Conservation (phyloP, 441 rosid species). For the Syzygium syzygioides region DNA sequence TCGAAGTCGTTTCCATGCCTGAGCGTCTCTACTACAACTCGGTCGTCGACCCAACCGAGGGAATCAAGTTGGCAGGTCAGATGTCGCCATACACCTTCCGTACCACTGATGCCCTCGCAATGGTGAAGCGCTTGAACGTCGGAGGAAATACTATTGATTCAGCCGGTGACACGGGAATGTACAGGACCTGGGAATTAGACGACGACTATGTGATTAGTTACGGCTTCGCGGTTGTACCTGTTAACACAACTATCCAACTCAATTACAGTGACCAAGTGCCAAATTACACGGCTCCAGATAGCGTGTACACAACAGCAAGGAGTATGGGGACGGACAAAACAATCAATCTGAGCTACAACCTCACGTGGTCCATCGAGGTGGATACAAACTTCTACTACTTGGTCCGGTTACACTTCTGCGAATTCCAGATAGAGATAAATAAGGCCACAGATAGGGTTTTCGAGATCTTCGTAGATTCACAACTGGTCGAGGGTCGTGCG, state of each 20-base stretch:
- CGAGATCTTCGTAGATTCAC: not conserved
- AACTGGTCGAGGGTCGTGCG: not conserved
- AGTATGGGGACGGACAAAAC: not conserved
- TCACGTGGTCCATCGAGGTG: conserved; percentile 10
- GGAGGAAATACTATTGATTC: not conserved
- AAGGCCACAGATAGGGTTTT: not conserved
- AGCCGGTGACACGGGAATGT: conserved; percentile 5
- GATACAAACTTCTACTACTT: conserved; percentile 5
- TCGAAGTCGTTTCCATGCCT: conserved; percentile 12
- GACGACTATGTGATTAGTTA: not conserved
- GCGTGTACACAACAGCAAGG: conserved; percentile 4
- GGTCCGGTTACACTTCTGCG: conserved; percentile 15
- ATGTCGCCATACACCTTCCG: not conserved
- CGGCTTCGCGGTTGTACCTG: not conserved
- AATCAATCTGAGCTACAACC: conserved; percentile 5
- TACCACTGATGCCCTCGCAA: not conserved
- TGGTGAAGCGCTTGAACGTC: not conserved
- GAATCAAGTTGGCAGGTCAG: not conserved
- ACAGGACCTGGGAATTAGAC: not conserved
- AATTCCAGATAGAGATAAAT: not conserved
- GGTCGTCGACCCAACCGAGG: not conserved
- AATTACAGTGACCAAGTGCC: not conserved
- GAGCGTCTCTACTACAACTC: not conserved
- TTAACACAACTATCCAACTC: not conserved
- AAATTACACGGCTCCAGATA: conserved; percentile 5